phyloP scores from a whole-genome alignment of 306 rosid genomes.

The Leucaena leucocephala region DNA sequence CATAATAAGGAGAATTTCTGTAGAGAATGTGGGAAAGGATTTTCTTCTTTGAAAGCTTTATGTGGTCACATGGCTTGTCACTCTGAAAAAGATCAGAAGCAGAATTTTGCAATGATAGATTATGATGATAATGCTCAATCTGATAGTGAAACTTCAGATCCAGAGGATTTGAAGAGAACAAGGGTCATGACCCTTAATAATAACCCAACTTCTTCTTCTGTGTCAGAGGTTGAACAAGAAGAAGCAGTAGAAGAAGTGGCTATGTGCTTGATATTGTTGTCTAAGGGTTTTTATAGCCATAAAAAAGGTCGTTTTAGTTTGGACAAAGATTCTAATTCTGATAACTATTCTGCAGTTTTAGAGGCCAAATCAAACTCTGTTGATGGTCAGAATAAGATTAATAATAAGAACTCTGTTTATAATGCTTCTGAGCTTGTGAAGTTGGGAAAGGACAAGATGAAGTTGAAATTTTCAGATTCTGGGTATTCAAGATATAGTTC shows the following conservation, averaged over 20 bases:
- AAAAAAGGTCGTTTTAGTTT: slow-evolving; percentile 47
- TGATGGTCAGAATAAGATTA: slow-evolving; percentile 28
- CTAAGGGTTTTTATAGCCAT: slow-evolving; percentile 50
- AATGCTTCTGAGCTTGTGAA: slow-evolving; percentile 39
- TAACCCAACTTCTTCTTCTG: slow-evolving; percentile 43
- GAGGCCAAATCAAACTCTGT: slow-evolving; percentile 63
- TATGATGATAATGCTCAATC: slow-evolving; percentile 43
- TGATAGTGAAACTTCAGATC: slow-evolving; percentile 63
- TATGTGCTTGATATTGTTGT: slow-evolving; percentile 72
- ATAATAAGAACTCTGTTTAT: slow-evolving; percentile 26
- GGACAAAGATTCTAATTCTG: slow-evolving; percentile 62
- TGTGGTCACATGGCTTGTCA: slow-evolving; percentile 93
- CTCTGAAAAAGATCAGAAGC: slow-evolving; percentile 62
- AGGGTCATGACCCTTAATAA: slow-evolving; percentile 43
- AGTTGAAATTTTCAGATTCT: slow-evolving; percentile 62
- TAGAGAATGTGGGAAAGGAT: slow-evolving; percentile 84
- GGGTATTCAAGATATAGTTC: slow-evolving; percentile 57
- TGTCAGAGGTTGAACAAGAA: slow-evolving; percentile 62
- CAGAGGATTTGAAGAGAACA: slow-evolving; percentile 50
- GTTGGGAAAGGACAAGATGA: slow-evolving; percentile 36
- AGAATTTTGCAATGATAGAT: slow-evolving; percentile 58
- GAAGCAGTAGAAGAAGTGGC: slow-evolving; percentile 53
- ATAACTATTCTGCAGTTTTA: slow-evolving; percentile 62
- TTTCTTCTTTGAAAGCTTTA: slow-evolving; percentile 74
- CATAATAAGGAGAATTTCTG: slow-evolving; percentile 53